These are phyloP conservation scores for Saturnispora bothae DNA, from an alignment of 805 yeast species.

Conservation along the genomic window DNA sequence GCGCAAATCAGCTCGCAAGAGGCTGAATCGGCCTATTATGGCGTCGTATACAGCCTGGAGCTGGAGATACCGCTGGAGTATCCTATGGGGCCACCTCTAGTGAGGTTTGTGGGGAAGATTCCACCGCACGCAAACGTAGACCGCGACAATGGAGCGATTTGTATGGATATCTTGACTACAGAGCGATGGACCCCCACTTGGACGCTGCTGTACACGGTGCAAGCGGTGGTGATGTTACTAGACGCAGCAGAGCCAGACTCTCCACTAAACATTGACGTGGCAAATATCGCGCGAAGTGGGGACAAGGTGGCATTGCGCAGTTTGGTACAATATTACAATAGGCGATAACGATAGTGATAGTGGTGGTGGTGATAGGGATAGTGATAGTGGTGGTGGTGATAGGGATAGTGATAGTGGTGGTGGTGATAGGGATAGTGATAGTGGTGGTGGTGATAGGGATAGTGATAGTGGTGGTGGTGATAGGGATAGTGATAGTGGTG, in stretches of 20 bases:
- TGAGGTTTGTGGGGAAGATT: conserved; percentile 29
- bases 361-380: neutral
- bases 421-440: too few relatives aligned
- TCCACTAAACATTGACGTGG: conserved; percentile 62
- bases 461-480: too few relatives aligned
- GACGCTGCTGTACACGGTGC: conserved; percentile 44
- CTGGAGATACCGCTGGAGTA: conserved; percentile 33
- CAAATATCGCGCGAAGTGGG: conserved; percentile 43
- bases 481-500: too few relatives aligned
- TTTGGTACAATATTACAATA: conserved; percentile 32
- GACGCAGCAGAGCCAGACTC: conserved; percentile 62
- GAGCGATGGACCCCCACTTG: conserved; percentile 67
- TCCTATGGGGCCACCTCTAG: conserved; percentile 50
- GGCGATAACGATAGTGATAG: conserved; percentile 1
- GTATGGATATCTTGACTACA: conserved; percentile 50
- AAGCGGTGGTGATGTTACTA: conserved; percentile 47
- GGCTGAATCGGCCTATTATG: neutral
- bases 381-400: too few relatives aligned
- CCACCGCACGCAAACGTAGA: conserved; percentile 40
- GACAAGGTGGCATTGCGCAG: conserved; percentile 35
- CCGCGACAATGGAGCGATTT: conserved; percentile 53
- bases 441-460: too few relatives aligned
- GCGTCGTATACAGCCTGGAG: neutral
- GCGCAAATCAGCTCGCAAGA: neutral
- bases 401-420: too few relatives aligned